These are phyloP conservation scores for Elymus sibiricus DNA, from an alignment of 176 grass and related monocot species.

Conservation along the genomic window DNA sequence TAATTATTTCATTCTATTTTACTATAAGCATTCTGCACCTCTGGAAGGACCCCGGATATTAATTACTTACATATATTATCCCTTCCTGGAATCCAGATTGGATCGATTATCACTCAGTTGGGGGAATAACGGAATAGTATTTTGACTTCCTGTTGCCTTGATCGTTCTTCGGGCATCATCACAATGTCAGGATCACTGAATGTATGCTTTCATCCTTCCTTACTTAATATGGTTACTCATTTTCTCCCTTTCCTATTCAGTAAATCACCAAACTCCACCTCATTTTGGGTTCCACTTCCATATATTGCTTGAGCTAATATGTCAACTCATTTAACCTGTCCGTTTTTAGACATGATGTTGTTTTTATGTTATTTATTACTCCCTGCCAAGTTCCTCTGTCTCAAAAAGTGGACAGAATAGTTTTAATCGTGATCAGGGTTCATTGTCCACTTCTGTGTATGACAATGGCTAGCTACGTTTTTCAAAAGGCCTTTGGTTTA, in stretches of 20 bases:
- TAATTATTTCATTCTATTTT: conserved; percentile 15
- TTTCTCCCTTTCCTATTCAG: conserved; percentile 15
- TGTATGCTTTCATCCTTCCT: conserved; percentile 44
- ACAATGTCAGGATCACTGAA: conserved; percentile 75
- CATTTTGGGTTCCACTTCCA: neutral
- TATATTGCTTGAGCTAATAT: conserved; percentile 1
- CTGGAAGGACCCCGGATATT: conserved; percentile 3
- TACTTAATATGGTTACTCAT: neutral
- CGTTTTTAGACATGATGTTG: conserved; percentile 2
- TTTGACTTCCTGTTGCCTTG: conserved; percentile 2
- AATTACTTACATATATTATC: conserved; percentile 21
- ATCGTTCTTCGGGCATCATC: conserved; percentile 20
- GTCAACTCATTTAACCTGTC: neutral
- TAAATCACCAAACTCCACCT: conserved; percentile 13
- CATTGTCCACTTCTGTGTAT: conserved; percentile 1
- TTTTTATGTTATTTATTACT: conserved; percentile 12
- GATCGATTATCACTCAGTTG: conserved; percentile 25
- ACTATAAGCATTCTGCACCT: conserved; percentile 10
- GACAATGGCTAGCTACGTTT: neutral
- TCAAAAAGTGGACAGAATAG: neutral
- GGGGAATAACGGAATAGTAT: conserved; percentile 27
- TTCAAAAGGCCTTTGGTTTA: neutral
- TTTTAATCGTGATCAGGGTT: neutral
- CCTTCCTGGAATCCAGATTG: conserved; percentile 35
- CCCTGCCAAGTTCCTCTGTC: conserved; percentile 1